Percentiles rank a stretch among this genome's conserved stretches.
Evolutionary conservation across 176 grass and related monocot genomes (phyloP).

Genomic region (Cenchrus purpureus): DNA sequence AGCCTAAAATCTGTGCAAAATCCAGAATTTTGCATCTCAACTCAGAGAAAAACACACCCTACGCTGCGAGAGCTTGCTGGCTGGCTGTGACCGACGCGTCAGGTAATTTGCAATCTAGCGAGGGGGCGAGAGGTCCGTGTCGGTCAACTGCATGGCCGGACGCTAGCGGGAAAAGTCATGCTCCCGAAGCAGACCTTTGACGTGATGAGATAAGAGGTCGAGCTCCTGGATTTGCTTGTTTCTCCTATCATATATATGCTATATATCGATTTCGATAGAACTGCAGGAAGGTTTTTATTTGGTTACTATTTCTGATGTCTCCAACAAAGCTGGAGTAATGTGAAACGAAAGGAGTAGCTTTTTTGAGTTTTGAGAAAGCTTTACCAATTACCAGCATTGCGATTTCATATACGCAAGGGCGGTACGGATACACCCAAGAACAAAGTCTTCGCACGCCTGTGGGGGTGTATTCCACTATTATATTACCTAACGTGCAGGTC

Average conservation of each 20-base stretch:
- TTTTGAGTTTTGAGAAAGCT: background rate
- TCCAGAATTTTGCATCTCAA: too few species aligned
- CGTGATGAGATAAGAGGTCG: background rate
- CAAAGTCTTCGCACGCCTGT: constrained; percentile 31
- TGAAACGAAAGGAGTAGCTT: too few species aligned
- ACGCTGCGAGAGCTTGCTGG: background rate
- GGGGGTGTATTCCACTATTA: background rate
- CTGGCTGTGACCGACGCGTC: constrained; percentile 7
- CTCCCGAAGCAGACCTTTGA: constrained; percentile 37
- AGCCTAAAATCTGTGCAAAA: too few species aligned
- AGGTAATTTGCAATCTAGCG: background rate
- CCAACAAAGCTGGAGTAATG: constrained; percentile 28
- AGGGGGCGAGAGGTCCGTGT: constrained; percentile 22
- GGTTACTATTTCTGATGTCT: background rate
- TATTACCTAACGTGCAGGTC: constrained; percentile 29
- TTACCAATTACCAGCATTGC: background rate
- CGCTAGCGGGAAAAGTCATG: constrained; percentile 41
- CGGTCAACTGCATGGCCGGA: constrained; percentile 47
- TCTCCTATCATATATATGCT: background rate
- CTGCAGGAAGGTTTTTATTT: background rate
- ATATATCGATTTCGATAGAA: background rate
- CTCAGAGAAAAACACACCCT: too few species aligned
- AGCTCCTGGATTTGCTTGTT: background rate
- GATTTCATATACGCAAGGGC: constrained; percentile 23
- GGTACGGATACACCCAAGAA: constrained; percentile 25